Evolutionary conservation across 1,139 yeast species (phyloP), one percentile per base, ranked within the genome.

Genomic region (Yamadazyma friedrichii): DNA sequence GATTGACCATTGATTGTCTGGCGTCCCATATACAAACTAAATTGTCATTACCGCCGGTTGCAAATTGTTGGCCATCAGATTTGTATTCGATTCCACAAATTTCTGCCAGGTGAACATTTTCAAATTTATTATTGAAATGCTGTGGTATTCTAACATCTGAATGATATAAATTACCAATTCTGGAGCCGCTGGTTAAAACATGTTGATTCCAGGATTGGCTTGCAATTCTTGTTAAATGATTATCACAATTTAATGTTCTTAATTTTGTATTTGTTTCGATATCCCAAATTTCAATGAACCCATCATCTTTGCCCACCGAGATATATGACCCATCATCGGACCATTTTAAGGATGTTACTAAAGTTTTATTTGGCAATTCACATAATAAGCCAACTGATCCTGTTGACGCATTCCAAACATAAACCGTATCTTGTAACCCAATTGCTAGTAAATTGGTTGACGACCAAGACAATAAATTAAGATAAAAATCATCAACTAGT

Each of bases 1-100:
- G 42, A 12, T 35, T 1, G 10, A 40, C 45, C 15, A 39, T 41
- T 4, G 71, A 55, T n/a, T 83, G 75, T 49, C 98, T 78, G 1
- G 87, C 86, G 59, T 93, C 98, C 98, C 98, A 93, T 41, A 93
- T 84, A 59, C 89, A 85, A 13, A 93, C 96, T 16, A 91, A 66
- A 59, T 93, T 93, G 60, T 93, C 98, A 60, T 93, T 93, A 25
- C 98, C 97, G 11, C 98, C 98, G 9, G 91, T 80, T 1, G 95
- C 95, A 48, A 91, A 73, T 58, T 88, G 95, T 46, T 77, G 68
- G 2, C 97, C 97, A 59, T 91, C 98, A 4, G 68, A 55, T 46
- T 93, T 77, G 80, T 95, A 93, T 51, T 85, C 86, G 30, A 93
- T 70, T 1, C 98, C 98, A 66, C 98, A 93, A 24, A 93, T 84